Evolutionary conservation across 306 rosid species (phyloP), one percentile per base, ranked within the genome.

Genomic region (Mucuna pruriens): DNA sequence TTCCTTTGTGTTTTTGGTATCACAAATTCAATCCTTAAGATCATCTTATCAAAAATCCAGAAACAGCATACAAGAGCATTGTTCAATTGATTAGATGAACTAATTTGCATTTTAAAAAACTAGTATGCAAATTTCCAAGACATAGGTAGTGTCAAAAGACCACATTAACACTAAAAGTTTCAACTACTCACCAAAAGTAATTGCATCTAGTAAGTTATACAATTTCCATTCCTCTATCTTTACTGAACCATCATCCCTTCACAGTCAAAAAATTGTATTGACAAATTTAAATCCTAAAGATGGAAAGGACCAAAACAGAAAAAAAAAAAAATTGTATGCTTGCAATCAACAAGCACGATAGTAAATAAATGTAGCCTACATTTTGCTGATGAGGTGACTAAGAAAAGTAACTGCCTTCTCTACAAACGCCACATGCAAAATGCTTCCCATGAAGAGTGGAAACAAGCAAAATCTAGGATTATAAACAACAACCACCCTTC

Each of bases 401-500:
- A 74, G 79, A 54, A 76, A 38, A 36, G 26, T 64, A 63, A 42
- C 57, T 74, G 40, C 45, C 77, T 70, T 76, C 81, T 71, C 86
- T 81, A 44, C 51, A 81, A 82, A 66, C 29, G 33, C 46, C 45
- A 49, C 51, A 45, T 71, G 74, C 65, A 71, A 61, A n/a, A 71
- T 61, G 62, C 62, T 82, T 36, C 84, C 38, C 3, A 26, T 39
- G 51, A 40, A 42, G 75, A 45, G 60, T 40, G 45, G 5, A 72
- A 64, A 16, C 33, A 69, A 22, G 22, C 70, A 20, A 26, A 79
- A 78, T 63, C 57, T 46, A 77, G 61, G 85, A 82, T 12, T 85
- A 66, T 57, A 78, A 74, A 84, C 98, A 94, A 67, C 98, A 92
- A 33, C 91, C 90, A 20, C 85, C 90, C 80, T 76, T 85, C 23